Evolutionary conservation across 805 yeast species (phyloP), one percentile per base, ranked within the genome.

Genomic region (Ogataea zsoltii): DNA sequence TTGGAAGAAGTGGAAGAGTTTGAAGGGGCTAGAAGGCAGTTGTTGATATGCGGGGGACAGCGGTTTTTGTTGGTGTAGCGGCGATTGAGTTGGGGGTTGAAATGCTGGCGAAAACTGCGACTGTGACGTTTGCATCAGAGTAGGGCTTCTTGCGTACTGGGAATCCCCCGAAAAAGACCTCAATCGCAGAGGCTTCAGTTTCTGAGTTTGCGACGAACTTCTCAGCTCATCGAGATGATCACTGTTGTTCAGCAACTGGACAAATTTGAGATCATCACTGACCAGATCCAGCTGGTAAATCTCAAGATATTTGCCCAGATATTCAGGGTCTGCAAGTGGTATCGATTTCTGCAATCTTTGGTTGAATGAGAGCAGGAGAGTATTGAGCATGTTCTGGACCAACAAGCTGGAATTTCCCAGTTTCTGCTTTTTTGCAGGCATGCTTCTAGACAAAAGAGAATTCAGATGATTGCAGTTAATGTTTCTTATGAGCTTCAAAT

Each of bases 261-360:
- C 38, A 31, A 60, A 60, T 37, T 42, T 50, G 32, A 58, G 45
- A 18, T 53, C 53, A 6, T 50, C 55, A 28, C 50, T 48, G 1
- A 35, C 47, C 40, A 60, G 46, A 38, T 59, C 62, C 39, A 60
- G 48, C 50, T 55, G 60, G 49, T 60, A 60, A 14, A 60, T 46
- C 23, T 53, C 54, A 9, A 59, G 39, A 40, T 60, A 62, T 41
- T 49, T 50, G 28, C 48, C 51, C 10, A 62, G 42, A 35, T 37
- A 49, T n/a, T 44, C 48, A 3, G 52, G 47, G 39, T 58, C 52
- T 11, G 38, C 50, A 26, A 51, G 43, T 2, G 51, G 54, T 4
- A 60, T 17, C 7, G 53, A 13, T 4, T 45, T 33, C 11, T 47
- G 53, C 2, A 59, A 23, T 35, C 46, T 47, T 9, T 36, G 36